Evolutionary conservation across 2,329 filamentous ascomycete genomes (phyloP).

Genomic region (Ascochyta koolunga): DNA sequence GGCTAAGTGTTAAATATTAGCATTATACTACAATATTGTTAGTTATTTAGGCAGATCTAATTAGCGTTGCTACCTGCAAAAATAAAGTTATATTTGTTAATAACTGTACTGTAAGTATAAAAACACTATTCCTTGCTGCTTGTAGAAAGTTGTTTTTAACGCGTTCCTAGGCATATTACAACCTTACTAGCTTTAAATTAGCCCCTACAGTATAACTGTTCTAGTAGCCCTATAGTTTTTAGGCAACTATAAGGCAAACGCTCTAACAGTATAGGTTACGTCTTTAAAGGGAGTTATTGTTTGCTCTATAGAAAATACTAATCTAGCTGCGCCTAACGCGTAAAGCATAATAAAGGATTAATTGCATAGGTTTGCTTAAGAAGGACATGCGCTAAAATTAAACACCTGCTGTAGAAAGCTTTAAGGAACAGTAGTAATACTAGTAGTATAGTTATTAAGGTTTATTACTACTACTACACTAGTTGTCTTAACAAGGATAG

Average conservation of each 20-base stretch:
- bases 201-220: too few relatives aligned
- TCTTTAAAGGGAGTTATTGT: slow-evolving; percentile 1
- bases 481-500: slow-evolving; percentile 4
- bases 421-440: slow-evolving; percentile 8
- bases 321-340: neutral
- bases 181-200: neutral
- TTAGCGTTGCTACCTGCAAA: neutral
- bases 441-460: slow-evolving; percentile 7
- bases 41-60: too few relatives aligned
- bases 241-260: neutral
- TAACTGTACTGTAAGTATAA: neutral
- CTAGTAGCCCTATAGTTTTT: neutral
- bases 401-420: too few relatives aligned
- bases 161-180: neutral
- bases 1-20: too few relatives aligned
- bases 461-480: slow-evolving; percentile 12
- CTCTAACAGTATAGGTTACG: neutral
- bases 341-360: neutral
- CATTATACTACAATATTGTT: too few relatives aligned
- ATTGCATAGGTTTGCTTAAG: slow-evolving; percentile 13
- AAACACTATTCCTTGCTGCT: neutral
- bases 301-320: slow-evolving; percentile 9
- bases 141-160: too few relatives aligned
- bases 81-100: too few relatives aligned
- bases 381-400: slow-evolving; percentile 4